Evolutionary conservation across 305 asterid genomes (phyloP).

Genomic region (Fraxinus greggii): DNA sequence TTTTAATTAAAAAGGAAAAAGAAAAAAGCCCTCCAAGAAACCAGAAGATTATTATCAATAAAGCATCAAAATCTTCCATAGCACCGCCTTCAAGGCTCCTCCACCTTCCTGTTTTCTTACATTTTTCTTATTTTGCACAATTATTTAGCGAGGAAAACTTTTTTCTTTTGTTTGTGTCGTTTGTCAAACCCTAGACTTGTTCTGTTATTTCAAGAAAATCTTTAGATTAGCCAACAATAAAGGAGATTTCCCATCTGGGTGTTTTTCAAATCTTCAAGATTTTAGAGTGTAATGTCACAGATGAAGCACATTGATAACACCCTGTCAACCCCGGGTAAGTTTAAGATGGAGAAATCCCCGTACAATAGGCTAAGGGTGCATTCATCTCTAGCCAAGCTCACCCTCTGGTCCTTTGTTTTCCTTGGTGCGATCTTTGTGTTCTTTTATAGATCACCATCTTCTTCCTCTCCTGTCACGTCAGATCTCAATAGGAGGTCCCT

Average conservation of each 20-base stretch:
- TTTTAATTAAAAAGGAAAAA: background rate
- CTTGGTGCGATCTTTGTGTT: slow-evolving; percentile 18
- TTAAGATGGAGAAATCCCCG: slow-evolving; percentile 30
- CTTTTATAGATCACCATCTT: slow-evolving; percentile 25
- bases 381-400: slow-evolving; percentile 23
- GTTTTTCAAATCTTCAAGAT: background rate
- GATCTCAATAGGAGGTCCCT: slow-evolving; percentile 23
- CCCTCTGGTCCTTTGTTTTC: slow-evolving; percentile 27
- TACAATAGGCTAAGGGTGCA: slow-evolving; percentile 19
- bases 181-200: background rate
- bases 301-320: slow-evolving; percentile 59
- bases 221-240: slow-evolving; percentile 23
- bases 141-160: background rate
- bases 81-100: background rate
- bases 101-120: background rate
- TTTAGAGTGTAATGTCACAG: slow-evolving; percentile 15
- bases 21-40: slow-evolving; percentile 17
- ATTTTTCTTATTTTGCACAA: background rate
- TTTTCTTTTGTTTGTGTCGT: background rate
- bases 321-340: slow-evolving; percentile 53
- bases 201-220: slow-evolving; percentile 18
- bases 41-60: slow-evolving; percentile 17
- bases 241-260: background rate
- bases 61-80: slow-evolving; percentile 12
- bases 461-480: slow-evolving; percentile 9